Base-by-base conservation (phyloP, 1,284 basidiomycete species). In the Megacollybia platyphylla region DNA sequence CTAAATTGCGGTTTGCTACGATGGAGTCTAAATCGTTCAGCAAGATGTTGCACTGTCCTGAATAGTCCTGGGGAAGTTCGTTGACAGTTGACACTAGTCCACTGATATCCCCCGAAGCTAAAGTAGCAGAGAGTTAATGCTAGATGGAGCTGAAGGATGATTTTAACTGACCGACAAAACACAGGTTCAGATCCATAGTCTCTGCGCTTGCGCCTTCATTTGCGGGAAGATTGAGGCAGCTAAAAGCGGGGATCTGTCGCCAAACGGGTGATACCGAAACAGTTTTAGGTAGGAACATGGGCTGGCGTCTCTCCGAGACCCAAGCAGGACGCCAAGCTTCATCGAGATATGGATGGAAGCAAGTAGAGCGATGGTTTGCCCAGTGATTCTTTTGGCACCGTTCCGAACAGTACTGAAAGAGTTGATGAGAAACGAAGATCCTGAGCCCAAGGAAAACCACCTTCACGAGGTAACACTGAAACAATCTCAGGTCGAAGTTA, bases 61-160 rank as follows among this genome's bases (percentile, higher is more conserved):
- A 28, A 41, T 55, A 57, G 36, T 46, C 45, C 24, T 46, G 47
- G 3, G 53, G 52, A 29, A 57, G 53, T 30, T 46, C 45, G 34
- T 57, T 57, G 27, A 57, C 48, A 17, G 54, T 57, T 35, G 48
- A 48, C 35, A 57, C 40, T 8, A 57, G 49, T 44, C 52, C 52
- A n/a, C 54, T 49, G 24, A 57, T 52, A 41, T 55, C 54, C 5
- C 46, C 51, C 24, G 37, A 52, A 10, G 44, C 51, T 50, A 30
- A 29, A 35, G 18, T 11, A 3, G 17, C n/a, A n/a, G 15, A 15
- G 18, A 2, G 39, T n/a, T 30, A 30, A 9, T 18, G 35, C 18
- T 5, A 8, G 18, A 15, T 5, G 13, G 26, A 30, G 26, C 2
- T 35, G 10, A 24, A 39, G 34, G n/a, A 31, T 27, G 6, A 38